These are phyloP conservation scores for Backusella psychrophila DNA, from an alignment of 192 early-diverging fungal species.

Conservation along the genomic window DNA sequence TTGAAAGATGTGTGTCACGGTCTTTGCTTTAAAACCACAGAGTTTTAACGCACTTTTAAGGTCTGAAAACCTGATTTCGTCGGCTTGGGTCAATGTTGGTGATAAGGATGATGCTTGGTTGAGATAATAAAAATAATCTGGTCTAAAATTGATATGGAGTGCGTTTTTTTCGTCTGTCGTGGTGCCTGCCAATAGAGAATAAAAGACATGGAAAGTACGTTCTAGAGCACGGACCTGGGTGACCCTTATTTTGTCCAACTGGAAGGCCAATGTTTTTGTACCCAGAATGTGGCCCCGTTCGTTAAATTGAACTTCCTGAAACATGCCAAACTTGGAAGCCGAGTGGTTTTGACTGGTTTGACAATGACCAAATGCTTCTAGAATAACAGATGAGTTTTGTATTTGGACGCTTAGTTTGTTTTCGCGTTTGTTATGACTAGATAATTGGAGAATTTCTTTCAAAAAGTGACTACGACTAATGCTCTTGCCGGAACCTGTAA, in stretches of 20 bases:
- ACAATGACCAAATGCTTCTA: conserved; percentile 81
- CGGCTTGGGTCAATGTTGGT: conserved; percentile 30
- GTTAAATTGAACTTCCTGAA: conserved; percentile 90
- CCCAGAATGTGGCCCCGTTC: conserved; percentile 81
- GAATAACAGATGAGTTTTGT: conserved; percentile 64
- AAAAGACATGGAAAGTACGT: conserved; percentile 76
- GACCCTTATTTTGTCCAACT: conserved; percentile 62
- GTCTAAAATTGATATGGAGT: conserved; percentile 53
- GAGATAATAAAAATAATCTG: conserved; percentile 56
- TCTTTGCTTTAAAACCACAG: conserved; percentile 61
- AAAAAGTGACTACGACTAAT: conserved; percentile 64
- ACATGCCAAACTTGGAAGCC: conserved; percentile 79
- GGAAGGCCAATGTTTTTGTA: conserved; percentile 73
- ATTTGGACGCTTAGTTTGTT: conserved; percentile 69
- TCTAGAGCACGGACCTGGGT: conserved; percentile 56
- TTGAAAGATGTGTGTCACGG: conserved; percentile 77
- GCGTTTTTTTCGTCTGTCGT: conserved; percentile 66
- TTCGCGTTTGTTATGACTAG: conserved; percentile 73
- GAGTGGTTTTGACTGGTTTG: conserved; percentile 61
- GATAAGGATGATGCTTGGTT: conserved; percentile 35
- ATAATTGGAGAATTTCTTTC: conserved; percentile 70
- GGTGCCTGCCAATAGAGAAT: conserved; percentile 80
- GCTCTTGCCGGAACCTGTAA: conserved; percentile 85
- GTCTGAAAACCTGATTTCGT: conserved; percentile 59
- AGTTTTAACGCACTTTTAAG: conserved; percentile 59